Evolutionary conservation across 768 basidiomycete genomes (phyloP).

Genomic region (Boletus speciosus): DNA sequence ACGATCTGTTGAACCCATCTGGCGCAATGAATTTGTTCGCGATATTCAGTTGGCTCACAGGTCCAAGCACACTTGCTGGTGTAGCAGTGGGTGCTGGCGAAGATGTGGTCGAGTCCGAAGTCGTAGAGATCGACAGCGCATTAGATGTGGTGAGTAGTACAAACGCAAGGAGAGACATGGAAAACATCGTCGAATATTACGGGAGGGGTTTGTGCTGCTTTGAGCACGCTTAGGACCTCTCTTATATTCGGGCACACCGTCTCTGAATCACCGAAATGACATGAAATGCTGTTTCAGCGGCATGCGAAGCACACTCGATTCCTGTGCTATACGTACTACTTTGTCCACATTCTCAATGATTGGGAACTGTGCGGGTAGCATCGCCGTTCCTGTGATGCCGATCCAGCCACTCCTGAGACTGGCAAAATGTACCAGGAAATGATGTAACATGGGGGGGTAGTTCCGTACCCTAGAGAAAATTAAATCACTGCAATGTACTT

Average conservation of each 20-base stretch:
- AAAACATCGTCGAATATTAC: slow-evolving; percentile 1
- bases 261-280: background rate
- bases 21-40: slow-evolving; percentile 41
- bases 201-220: background rate
- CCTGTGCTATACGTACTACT: background rate
- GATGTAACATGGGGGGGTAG: no score
- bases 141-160: slow-evolving; percentile 5
- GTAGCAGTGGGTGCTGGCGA: background rate
- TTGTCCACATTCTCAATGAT: background rate
- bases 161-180: slow-evolving; percentile 3
- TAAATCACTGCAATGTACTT: background rate
- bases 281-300: background rate
- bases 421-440: background rate
- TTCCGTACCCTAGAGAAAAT: background rate
- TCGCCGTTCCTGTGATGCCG: background rate
- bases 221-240: background rate
- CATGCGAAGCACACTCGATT: background rate
- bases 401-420: background rate
- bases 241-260: slow-evolving; percentile 6
- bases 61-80: slow-evolving; percentile 11
- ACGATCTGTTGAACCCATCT: slow-evolving; percentile 47
- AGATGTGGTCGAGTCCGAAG: background rate
- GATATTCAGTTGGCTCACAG: slow-evolving; percentile 30
- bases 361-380: background rate
- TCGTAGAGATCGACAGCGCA: background rate